Evolutionary conservation across 78 protist genomes (phyloP).

Genomic region (Planoprotostelium fungivorum): DNA sequence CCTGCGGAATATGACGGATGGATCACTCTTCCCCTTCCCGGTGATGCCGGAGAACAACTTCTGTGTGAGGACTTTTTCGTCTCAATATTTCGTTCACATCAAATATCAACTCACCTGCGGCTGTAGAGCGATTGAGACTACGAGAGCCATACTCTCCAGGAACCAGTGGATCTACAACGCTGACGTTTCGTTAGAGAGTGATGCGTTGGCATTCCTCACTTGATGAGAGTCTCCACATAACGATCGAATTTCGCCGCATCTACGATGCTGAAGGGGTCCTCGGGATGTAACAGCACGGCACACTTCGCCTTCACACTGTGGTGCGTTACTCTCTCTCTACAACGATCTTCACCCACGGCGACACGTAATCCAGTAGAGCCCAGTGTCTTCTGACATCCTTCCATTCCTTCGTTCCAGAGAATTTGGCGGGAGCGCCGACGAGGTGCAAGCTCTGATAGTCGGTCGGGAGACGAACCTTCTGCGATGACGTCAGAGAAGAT

Average conservation of each 20-base stretch:
- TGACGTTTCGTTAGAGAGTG: neutral
- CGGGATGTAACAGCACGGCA: neutral
- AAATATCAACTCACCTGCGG: neutral
- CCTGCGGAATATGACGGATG: neutral
- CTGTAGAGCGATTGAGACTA: neutral
- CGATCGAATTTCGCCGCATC: neutral
- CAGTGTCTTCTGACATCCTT: neutral
- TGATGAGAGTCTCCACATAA: neutral
- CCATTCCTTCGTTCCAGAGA: neutral
- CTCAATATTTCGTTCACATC: neutral
- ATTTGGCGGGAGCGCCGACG: neutral
- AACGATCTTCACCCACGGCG: neutral
- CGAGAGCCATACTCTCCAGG: neutral
- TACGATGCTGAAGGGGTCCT: neutral
- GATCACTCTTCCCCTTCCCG: neutral
- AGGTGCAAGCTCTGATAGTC: neutral
- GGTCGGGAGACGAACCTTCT: neutral
- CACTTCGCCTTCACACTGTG: neutral
- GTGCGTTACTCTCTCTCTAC: neutral
- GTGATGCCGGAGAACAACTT: no score
- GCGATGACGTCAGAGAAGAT: neutral
- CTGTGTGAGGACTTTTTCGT: neutral
- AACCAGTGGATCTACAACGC: neutral
- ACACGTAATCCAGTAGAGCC: neutral
- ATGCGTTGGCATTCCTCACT: neutral